Evolutionary conservation across 1,284 basidiomycete species (phyloP).

Genomic region (Laetiporus sulphureus): DNA sequence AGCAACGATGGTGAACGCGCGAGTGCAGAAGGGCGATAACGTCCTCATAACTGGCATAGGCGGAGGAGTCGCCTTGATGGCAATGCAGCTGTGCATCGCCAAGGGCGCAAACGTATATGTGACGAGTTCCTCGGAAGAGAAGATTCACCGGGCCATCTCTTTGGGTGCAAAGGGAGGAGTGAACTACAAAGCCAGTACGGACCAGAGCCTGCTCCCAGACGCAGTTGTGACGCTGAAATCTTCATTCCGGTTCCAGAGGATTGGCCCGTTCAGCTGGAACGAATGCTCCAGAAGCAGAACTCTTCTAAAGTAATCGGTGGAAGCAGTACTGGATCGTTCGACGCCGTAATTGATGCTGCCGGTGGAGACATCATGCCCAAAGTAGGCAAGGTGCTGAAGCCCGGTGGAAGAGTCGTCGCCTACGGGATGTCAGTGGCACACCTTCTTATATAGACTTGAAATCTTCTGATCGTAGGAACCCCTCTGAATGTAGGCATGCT

Average conservation of each 20-base stretch:
- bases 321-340: slow-evolving; percentile 36
- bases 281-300: slow-evolving; percentile 39
- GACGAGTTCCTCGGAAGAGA: slow-evolving; percentile 67
- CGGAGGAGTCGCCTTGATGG: slow-evolving; percentile 78
- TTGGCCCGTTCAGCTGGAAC: slow-evolving; percentile 57
- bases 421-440: slow-evolving; percentile 63
- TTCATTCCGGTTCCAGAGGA: slow-evolving; percentile 32
- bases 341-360: slow-evolving; percentile 76
- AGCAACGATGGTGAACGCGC: slow-evolving; percentile 65
- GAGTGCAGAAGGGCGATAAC: slow-evolving; percentile 58
- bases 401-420: slow-evolving; percentile 68
- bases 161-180: slow-evolving; percentile 79
- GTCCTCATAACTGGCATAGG: slow-evolving; percentile 77
- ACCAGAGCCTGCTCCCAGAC: background rate
- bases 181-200: slow-evolving; percentile 62
- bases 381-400: slow-evolving; percentile 52
- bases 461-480: no score
- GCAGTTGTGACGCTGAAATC: background rate
- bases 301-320: no score
- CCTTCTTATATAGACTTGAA: no score
- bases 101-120: slow-evolving; percentile 79
- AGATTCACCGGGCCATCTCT: slow-evolving; percentile 59
- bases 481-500: slow-evolving; percentile 50
- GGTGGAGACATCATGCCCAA: slow-evolving; percentile 72
- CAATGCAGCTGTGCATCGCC: slow-evolving; percentile 73